Conservation (phyloP, 2,329 filamentous ascomycete genomes). For the Colletotrichum shisoi region DNA sequence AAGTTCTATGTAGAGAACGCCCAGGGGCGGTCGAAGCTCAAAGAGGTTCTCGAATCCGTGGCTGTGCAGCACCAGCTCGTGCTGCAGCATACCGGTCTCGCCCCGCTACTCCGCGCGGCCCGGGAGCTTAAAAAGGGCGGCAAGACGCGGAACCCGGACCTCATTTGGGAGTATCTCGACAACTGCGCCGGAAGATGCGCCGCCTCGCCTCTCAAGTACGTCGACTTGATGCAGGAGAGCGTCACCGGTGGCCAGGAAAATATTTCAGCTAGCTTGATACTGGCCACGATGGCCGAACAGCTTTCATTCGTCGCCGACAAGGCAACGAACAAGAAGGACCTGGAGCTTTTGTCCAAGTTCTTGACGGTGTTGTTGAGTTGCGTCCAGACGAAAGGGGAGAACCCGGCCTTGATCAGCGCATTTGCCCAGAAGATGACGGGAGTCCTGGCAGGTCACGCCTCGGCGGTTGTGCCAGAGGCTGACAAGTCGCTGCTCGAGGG, state of each 20-base stretch:
- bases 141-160: conserved; percentile 47
- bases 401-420: conserved; percentile 42
- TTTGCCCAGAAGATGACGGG: conserved; percentile 46
- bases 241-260: conserved; percentile 48
- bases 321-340: conserved; percentile 53
- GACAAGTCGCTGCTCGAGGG: conserved; percentile 14
- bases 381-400: conserved; percentile 61
- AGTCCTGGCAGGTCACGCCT: conserved; percentile 16
- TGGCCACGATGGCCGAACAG: conserved; percentile 78
- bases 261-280: conserved; percentile 66
- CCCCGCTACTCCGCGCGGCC: conserved; percentile 56
- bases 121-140: conserved; percentile 43
- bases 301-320: conserved; percentile 70
- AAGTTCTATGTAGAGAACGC: conserved; percentile 50
- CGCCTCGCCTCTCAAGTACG: conserved; percentile 80
- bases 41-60: conserved; percentile 65
- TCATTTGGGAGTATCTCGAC: conserved; percentile 77
- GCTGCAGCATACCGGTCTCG: conserved; percentile 58
- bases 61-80: conserved; percentile 73
- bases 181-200: conserved; percentile 81
- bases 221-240: conserved; percentile 71
- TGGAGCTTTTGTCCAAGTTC: conserved; percentile 63
- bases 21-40: conserved; percentile 33
- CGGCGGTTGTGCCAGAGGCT: neutral
- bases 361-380: conserved; percentile 65